phyloP scores from a whole-genome alignment of 2,329 filamentous ascomycete genomes.

The Paracamarosporium sp. region DNA sequence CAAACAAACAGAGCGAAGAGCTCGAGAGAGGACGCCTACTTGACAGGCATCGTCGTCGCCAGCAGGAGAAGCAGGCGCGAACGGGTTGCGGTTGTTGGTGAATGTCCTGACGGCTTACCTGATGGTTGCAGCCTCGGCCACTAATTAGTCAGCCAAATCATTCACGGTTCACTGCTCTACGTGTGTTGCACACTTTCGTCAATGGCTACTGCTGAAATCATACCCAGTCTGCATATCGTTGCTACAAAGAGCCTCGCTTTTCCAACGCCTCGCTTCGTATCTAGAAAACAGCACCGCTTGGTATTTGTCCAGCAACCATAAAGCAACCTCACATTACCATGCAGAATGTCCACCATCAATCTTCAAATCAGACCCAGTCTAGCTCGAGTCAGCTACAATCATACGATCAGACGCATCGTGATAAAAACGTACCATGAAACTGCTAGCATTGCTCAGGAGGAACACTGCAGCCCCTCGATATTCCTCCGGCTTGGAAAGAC shows the following conservation, averaged over 20 bases:
- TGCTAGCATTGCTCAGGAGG: slow-evolving; percentile 48
- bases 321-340: slow-evolving; percentile 32
- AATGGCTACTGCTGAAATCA: not conserved
- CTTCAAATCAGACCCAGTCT: slow-evolving; percentile 45
- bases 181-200: not conserved
- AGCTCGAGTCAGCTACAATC: slow-evolving; percentile 9
- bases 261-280: not conserved
- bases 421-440: slow-evolving; percentile 43
- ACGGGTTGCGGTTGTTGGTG: not conserved
- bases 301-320: not conserved
- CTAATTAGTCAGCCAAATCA: slow-evolving; percentile 30
- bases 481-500: slow-evolving; percentile 42
- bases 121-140: not conserved
- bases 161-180: no score
- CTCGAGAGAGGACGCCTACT: slow-evolving; percentile 9
- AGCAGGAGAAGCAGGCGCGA: not conserved
- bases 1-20: slow-evolving; percentile 5
- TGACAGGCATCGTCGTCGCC: slow-evolving; percentile 11
- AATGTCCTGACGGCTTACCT: not conserved
- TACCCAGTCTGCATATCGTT: not conserved
- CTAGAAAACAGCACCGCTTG: not conserved
- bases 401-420: not conserved
- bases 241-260: not conserved
- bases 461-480: slow-evolving; percentile 49
- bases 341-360: slow-evolving; percentile 49